Base-by-base conservation (phyloP, 23 red algal genomes). In the Gracilaria vermiculophylla region DNA sequence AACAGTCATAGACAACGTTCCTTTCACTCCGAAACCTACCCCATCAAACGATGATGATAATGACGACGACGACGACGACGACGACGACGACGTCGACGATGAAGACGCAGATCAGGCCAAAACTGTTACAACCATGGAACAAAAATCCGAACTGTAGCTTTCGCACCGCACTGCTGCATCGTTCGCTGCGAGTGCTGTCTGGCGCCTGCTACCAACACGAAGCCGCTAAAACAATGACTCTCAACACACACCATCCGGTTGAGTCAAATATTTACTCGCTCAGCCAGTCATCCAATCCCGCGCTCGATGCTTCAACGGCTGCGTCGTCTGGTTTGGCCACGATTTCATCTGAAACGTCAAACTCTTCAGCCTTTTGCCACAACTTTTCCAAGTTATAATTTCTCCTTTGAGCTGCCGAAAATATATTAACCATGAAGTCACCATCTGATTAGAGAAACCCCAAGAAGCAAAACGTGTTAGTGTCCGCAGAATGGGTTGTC, bases 391-490 rank as follows among this genome's bases (percentile, higher is more conserved):
- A 50, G 39, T 95, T 87, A 61, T 95, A 99, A 35, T 69, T 91
- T 32, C 72, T 62, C 16, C 97, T 82, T 82, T 86, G 77, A 39
- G 92, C 92, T 40, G 27, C 39, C 13, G 79, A 92, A 52, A 99
- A 95, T 14, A 99, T 86, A 61, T 99, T 85, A 32, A 99, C 93
- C 62, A 99, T 75, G 28, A 99, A 67, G 69, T 99, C 97, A 28
- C 97, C 97, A 86, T 88, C 84, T 88, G 69, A 61, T 33, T 28
- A 45, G 24, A 23, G 25, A 62, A 69, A 37, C 24, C 42, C 2
- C 16, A 58, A 58, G 3, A 79, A 79, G 0, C 49, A 39, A 35
- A 39, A 55, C n/a, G n/a, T n/a, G 34, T 54, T 54, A 60, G 76
- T 23, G 57, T 39, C n/a, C n/a, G n/a, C n/a, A n/a, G n/a, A n/a